These are phyloP conservation scores for Suillus paluster DNA, from an alignment of 768 basidiomycete species.

Conservation along the genomic window DNA sequence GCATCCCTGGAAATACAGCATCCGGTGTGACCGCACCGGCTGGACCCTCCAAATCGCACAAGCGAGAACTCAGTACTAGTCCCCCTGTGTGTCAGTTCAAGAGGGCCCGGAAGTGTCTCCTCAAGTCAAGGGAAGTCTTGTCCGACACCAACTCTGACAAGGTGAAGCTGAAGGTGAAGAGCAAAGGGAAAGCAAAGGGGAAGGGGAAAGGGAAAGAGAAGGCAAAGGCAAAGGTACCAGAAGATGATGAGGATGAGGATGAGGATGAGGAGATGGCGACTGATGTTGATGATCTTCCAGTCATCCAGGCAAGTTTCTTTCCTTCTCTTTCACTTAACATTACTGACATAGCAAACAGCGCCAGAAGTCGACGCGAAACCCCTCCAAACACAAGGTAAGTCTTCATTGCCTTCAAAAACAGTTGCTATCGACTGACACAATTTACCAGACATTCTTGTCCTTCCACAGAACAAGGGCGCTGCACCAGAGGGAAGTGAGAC, in stretches of 20 bases:
- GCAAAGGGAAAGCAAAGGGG: no score
- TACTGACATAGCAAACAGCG: not conserved
- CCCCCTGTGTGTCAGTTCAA: no score
- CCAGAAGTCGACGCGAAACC: not conserved
- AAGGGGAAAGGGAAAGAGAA: not conserved
- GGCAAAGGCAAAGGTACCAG: not conserved
- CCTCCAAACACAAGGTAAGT: no score
- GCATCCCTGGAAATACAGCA: no score
- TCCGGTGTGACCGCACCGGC: no score
- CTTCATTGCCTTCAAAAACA: no score
- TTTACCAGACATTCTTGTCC: not conserved
- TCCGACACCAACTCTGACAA: not conserved
- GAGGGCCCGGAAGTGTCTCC: no score
- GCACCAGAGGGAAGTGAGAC: not conserved
- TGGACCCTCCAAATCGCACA: no score
- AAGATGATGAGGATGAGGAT: not conserved
- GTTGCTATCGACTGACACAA: no score
- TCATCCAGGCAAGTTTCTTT: not conserved
- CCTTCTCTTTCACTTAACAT: not conserved
- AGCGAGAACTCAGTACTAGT: no score
- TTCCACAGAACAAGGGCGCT: not conserved
- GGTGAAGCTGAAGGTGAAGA: no score
- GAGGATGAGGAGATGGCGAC: not conserved
- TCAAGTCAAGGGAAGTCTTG: not conserved
- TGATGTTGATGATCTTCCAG: not conserved